Percentiles rank a stretch among this genome's conserved stretches.
Conservation (phyloP, 2,329 filamentous ascomycete genomes). For the Rutstroemia sp. region DNA sequence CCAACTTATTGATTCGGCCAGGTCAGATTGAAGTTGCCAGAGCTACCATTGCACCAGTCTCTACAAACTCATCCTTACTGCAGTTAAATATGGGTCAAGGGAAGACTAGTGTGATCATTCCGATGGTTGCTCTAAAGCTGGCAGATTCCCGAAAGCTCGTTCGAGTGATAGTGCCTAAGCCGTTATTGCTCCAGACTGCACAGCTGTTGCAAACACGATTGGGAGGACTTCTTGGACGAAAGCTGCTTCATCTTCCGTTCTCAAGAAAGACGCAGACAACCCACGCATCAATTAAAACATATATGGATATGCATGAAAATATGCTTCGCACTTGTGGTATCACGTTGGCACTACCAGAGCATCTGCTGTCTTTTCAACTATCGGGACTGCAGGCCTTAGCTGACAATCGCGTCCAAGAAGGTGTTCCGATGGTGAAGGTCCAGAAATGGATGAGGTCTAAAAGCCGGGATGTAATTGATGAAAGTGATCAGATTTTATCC, state of each 20-base stretch:
- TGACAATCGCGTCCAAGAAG: slow-evolving; percentile 33
- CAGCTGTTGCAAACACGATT: slow-evolving; percentile 38
- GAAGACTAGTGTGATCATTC: slow-evolving; percentile 51
- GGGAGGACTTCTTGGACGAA: slow-evolving; percentile 35
- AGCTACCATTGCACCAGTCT: slow-evolving; percentile 50
- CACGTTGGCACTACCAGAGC: slow-evolving; percentile 44
- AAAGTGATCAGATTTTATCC: slow-evolving; percentile 36
- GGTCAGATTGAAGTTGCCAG: slow-evolving; percentile 55
- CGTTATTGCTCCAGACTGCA: slow-evolving; percentile 38
- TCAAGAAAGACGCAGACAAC: slow-evolving; percentile 36
- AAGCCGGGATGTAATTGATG: slow-evolving; percentile 45
- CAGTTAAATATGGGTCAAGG: slow-evolving; percentile 63
- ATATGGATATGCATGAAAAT: slow-evolving; percentile 33
- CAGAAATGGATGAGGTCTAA: slow-evolving; percentile 37
- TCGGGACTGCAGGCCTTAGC: slow-evolving; percentile 41
- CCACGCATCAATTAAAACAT: slow-evolving; percentile 26
- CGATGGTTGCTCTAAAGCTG: slow-evolving; percentile 40
- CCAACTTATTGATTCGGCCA: slow-evolving; percentile 52
- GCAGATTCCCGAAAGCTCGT: slow-evolving; percentile 36
- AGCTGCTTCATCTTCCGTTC: slow-evolving; percentile 39
- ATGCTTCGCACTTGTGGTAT: slow-evolving; percentile 34
- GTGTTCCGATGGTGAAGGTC: slow-evolving; percentile 35
- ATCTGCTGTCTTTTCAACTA: slow-evolving; percentile 46
- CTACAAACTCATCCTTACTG: slow-evolving; percentile 48
- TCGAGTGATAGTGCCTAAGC: slow-evolving; percentile 38